Base-by-base conservation (phyloP, 139 green algal species). In the Chlamydomonas incerta region DNA sequence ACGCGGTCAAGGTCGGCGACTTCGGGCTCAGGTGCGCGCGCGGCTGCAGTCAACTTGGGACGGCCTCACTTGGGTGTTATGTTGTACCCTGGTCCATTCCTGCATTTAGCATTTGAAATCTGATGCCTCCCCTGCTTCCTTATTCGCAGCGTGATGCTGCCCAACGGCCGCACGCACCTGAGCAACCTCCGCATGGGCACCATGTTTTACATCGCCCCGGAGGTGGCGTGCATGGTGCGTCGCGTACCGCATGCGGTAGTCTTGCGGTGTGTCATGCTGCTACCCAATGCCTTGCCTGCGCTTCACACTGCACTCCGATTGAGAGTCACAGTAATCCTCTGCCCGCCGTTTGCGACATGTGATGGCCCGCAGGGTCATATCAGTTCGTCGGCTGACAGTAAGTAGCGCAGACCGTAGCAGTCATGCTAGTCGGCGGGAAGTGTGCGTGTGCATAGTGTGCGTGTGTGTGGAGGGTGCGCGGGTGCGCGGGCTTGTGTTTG, bases 131-230 rank as follows among this genome's bases (percentile, higher is more conserved):
- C 50, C 31, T 31, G 20, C 8, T 37, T 57, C 58, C 58, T 65
- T 29, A 14, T 18, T 18, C 20, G 15, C 20, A 81, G 81, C 58
- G 81, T 87, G 15, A 74, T 65, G 65, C 74, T 87, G 57, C 35
- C 41, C 70, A 8, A 87, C n/a, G 26, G 66, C 35, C 70, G 66
- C 47, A 72, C 81, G 52, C 81, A 87, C n/a, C n/a, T n/a, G n/a
- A n/a, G n/a, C n/a, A n/a, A n/a, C n/a, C n/a, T n/a, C n/a, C n/a
- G n/a, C n/a, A 72, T 72, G 70, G 81, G 81, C 58, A 87, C 81
- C 52, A 76, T 76, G 65, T 87, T 87, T 37, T 87, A 87, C 57
- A 62, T 87, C n/a, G 71, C 52, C 58, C 81, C 81, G 17, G 81
- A 52, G 15, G 70, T 87, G 18, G 74, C 70, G 4, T 24, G 70